Percentiles rank a stretch among this genome's conserved stretches.
Conservation (phyloP, 164 flowering plant species). For the Berberis vulgaris region DNA sequence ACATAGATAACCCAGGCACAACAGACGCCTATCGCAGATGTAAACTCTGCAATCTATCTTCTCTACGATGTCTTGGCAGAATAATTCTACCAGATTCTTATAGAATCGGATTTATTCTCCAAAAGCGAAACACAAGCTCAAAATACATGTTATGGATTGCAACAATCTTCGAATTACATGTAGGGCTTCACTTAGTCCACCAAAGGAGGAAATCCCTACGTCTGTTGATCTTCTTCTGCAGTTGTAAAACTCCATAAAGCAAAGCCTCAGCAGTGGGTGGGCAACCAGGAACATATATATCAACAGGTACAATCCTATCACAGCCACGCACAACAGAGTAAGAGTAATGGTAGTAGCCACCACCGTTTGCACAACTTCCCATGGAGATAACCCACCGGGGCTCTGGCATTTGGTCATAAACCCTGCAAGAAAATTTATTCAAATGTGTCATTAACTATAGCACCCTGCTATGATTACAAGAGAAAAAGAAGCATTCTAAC, state of each 20-base stretch:
- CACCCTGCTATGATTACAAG: too few relatives aligned
- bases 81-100: background rate
- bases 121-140: background rate
- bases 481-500: too few relatives aligned
- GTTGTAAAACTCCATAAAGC: conserved; percentile 86
- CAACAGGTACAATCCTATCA: conserved; percentile 96
- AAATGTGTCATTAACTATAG: too few relatives aligned
- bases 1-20: too few relatives aligned
- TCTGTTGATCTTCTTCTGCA: conserved; percentile 95
- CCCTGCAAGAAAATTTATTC: conserved; percentile 38
- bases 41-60: too few relatives aligned
- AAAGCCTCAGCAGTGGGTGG: conserved; percentile 98
- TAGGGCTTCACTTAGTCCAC: conserved; percentile 70
- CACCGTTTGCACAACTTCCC: conserved; percentile 99
- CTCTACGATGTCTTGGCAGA: too few relatives aligned
- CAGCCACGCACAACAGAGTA: conserved; percentile 98
- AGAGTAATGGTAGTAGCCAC: conserved; percentile 97
- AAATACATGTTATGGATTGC: background rate
- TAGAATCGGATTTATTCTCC: conserved; percentile 1
- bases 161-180: background rate
- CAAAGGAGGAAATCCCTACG: conserved; percentile 89
- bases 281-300: conserved; percentile 97
- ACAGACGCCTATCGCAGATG: too few relatives aligned
- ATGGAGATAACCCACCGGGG: conserved; percentile 99
- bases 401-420: conserved; percentile 99